Percentiles rank a stretch among this genome's conserved stretches.
phyloP scores from a whole-genome alignment of 2,329 filamentous ascomycete species.

The Aspergillus novofumigatus region DNA sequence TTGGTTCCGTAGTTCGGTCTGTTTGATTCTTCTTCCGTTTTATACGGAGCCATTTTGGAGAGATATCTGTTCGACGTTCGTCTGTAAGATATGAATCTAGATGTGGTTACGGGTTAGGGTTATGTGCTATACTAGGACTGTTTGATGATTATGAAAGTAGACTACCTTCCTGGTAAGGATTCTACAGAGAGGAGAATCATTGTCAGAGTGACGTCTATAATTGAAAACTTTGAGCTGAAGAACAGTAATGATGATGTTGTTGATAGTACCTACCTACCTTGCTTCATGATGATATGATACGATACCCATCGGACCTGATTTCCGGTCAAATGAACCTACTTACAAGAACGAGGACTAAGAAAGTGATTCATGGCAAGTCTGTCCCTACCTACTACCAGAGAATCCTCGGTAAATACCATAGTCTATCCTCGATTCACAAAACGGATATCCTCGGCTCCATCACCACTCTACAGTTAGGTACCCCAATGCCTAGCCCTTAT shows the following conservation, averaged over 20 bases:
- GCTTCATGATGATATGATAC: neutral
- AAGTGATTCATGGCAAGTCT: too few species aligned
- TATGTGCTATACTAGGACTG: neutral
- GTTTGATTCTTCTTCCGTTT: neutral
- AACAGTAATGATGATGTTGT: neutral
- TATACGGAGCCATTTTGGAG: neutral
- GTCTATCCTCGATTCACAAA: neutral
- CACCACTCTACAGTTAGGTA: too few species aligned
- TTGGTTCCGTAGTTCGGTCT: slow-evolving; percentile 50
- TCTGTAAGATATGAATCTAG: neutral
- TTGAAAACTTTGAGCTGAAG: neutral
- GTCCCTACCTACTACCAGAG: too few species aligned
- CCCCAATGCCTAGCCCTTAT: too few species aligned
- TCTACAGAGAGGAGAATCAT: neutral
- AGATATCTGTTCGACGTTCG: neutral
- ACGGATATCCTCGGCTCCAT: neutral
- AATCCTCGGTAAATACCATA: neutral
- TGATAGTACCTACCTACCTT: too few species aligned
- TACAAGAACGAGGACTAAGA: neutral
- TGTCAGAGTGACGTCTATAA: neutral
- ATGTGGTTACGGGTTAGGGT: neutral
- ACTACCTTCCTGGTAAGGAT: neutral
- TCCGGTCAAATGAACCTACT: neutral
- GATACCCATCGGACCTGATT: neutral
- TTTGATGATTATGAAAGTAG: neutral